Evolutionary conservation across 176 grass and related monocot species (phyloP), one percentile per base, ranked within the genome.

Genomic region (Pharus latifolius): DNA sequence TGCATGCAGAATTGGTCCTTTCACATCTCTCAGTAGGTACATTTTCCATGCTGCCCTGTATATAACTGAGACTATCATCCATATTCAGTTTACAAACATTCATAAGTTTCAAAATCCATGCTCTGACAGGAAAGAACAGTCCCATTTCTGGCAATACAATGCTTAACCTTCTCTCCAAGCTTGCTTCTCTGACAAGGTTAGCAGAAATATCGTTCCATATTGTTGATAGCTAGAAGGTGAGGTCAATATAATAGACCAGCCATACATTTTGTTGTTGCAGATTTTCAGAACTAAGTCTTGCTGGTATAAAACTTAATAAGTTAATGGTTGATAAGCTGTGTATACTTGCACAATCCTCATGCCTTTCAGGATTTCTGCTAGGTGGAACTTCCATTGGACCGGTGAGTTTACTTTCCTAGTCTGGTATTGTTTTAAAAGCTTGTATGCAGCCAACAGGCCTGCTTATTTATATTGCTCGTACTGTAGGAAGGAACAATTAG

Each of bases 21-120:
- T 93, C 95, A 75, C 89, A 98, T 85, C 90, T 98, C 29, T 98
- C 87, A 47, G 67, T 98, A 88, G 95, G 95, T 98, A 85, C 10
- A 52, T 78, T 16, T 70, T 62, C 77, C 16, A 30, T 72, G 28
- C 31, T 83, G 42, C 16, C 35, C 65, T 61, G 19, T 61, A 33
- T 65, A 55, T 80, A 56, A 34, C 11, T 56, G 18, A 49, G 32
- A 75, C 17, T 49, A 20, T 57, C 53, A 14, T 33, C 48, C 50
- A 40, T 69, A 56, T 55, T 79, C 28, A 62, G 47, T 77, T 37
- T 83, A 49, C 28, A 73, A 71, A 56, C 13, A 17, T 27, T 76
- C 5, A 19, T 20, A 54, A 43, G 3, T 48, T 51, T 38, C 51
- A 58, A 72, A 66, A 62, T 70, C 59, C 61, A 24, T 70, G 48